phyloP scores from a whole-genome alignment of 768 basidiomycete genomes.

The Exidia glandulosa region DNA sequence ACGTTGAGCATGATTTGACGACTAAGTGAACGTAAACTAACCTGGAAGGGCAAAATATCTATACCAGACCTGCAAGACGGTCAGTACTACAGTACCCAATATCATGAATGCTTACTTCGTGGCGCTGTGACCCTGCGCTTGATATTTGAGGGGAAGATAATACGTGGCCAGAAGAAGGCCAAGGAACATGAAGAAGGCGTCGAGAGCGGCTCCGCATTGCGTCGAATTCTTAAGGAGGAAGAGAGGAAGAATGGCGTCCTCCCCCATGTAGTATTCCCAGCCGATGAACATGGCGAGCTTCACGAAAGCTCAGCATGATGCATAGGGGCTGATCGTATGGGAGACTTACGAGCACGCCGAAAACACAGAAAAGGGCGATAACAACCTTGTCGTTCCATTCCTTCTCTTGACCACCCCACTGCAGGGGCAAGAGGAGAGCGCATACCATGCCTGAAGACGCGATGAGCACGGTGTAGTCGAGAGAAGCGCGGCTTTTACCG shows the following conservation, averaged over 20 bases:
- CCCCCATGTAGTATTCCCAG: constrained; percentile 22
- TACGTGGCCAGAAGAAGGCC: constrained; percentile 2
- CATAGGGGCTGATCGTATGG: background rate
- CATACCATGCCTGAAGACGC: constrained; percentile 18
- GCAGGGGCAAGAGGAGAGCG: constrained; percentile 30
- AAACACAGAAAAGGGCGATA: constrained; percentile 11
- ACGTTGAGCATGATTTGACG: background rate
- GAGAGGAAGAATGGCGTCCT: constrained; percentile 26
- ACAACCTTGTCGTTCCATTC: constrained; percentile 32
- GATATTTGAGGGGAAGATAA: constrained; percentile 15
- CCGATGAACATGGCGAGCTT: background rate
- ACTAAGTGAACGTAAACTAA: background rate
- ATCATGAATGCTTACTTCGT: background rate
- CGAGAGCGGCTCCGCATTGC: constrained; percentile 15
- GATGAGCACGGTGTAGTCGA: background rate
- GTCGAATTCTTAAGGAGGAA: constrained; percentile 17
- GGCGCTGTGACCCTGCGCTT: constrained; percentile 16
- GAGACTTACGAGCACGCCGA: background rate
- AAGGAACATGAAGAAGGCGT: constrained; percentile 13
- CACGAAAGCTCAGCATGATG: too few relatives aligned
- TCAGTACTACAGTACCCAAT: constrained; percentile 1
- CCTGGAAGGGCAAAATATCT: constrained; percentile 18
- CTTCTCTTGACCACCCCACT: constrained; percentile 37
- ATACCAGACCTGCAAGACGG: constrained; percentile 22
- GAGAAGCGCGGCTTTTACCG: too few relatives aligned